Conservation (phyloP, 179 eudicot species). For the Actinidia chinensis region DNA sequence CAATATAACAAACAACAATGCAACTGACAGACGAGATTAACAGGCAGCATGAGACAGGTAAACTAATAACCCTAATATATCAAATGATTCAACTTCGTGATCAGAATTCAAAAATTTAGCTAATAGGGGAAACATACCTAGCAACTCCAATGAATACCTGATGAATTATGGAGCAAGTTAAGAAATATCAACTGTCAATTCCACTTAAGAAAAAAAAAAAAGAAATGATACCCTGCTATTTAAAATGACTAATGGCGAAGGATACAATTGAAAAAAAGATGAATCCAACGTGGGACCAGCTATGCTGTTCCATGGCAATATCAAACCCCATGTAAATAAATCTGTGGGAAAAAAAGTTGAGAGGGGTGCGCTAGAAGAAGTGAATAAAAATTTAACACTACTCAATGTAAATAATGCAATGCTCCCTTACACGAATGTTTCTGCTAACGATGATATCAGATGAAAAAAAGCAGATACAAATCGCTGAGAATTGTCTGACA, state of each 20-base stretch:
- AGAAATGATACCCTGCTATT: not conserved
- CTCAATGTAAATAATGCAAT: slow-evolving; percentile 7
- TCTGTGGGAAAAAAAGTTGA: slow-evolving; percentile 41
- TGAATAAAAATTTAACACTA: not conserved
- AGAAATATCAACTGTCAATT: slow-evolving; percentile 41
- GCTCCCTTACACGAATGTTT: slow-evolving; percentile 85
- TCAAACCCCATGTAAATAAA: slow-evolving; percentile 99
- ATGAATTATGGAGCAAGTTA: slow-evolving; percentile 40
- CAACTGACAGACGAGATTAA: not conserved
- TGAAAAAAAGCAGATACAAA: slow-evolving; percentile 95
- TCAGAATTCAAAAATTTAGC: not conserved
- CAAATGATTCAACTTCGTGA: not conserved
- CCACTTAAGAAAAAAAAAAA: slow-evolving; percentile 5
- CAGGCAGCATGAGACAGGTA: not conserved
- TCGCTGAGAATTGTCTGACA: slow-evolving; percentile 87
- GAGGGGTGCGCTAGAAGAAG: not conserved
- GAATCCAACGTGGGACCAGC: slow-evolving; percentile 97
- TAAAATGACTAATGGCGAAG: slow-evolving; percentile 34
- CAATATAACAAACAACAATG: not conserved
- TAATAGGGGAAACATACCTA: slow-evolving; percentile 52
- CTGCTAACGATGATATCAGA: slow-evolving; percentile 96
- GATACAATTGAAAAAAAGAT: slow-evolving; percentile 99
- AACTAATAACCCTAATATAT: not conserved
- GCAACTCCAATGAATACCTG: slow-evolving; percentile 84
- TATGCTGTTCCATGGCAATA: slow-evolving; percentile 96